Base-by-base conservation (phyloP, 495 filamentous ascomycete genomes). In the Daldinia grandis region DNA sequence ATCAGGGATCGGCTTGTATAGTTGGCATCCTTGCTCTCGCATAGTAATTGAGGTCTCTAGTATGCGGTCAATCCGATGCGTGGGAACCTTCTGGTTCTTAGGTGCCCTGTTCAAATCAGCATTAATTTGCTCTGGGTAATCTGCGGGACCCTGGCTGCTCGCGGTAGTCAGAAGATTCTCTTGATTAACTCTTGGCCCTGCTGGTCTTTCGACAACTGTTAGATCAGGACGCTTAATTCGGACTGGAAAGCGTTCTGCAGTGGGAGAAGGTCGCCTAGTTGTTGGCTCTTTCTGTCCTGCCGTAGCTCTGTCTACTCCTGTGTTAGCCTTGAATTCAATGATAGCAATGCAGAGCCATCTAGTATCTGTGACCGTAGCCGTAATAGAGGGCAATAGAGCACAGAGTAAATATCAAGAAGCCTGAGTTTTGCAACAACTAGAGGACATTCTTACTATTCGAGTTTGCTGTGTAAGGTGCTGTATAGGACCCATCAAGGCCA, bases 1-100 rank as follows among this genome's bases (percentile, higher is more conserved):
- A 25, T 37, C 24, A 44, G 33, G 15, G 1, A 8, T 12, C 10
- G 42, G 10, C 5, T 42, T 57, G 14, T 27, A 25, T 27, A 4
- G 31, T 21, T 51, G 35, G 10, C n/a, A 60, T 47, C 55, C 42
- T 2, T 58, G 37, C 10, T 58, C 53, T 50, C 75, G 60, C 28
- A 51, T 56, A n/a, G 31, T 10, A 28, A 66, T 28, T 14, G 75
- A 73, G 49, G 67, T 75, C 62, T 75, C 75, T n/a, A 76, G 37
- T n/a, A 76, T 38, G 31, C 2, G 24, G 28, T 76, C 75, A 25
- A 75, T 37, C 72, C 75, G 71, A 25, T 69, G n/a, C 17, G 58
- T 35, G 0, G 75, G 75, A 47, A 68, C 19, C 30, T 40, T 71
- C 15, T 63, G 69, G 15, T 62, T 60, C 30, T 27, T 15, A 14